These are phyloP conservation scores for Thalassiosira mediterranea DNA, from an alignment of 352 stramenopile genomes.

Conservation along the genomic window DNA sequence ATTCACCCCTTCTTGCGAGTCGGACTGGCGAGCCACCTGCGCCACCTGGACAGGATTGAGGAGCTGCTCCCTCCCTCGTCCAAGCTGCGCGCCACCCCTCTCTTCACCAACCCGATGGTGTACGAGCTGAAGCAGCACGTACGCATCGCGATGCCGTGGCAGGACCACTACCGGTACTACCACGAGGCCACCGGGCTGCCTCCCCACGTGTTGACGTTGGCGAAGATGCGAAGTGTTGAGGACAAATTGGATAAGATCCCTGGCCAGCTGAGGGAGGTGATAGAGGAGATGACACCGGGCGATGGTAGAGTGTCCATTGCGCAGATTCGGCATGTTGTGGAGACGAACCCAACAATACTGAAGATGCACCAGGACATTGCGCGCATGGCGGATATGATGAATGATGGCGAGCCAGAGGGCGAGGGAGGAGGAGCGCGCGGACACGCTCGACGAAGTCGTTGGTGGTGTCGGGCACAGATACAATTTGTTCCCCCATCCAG, in stretches of 20 bases:
- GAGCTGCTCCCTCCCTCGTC: not conserved
- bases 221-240: slow-evolving; percentile 7
- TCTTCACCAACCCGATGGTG: slow-evolving; percentile 13
- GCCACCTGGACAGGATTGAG: slow-evolving; percentile 4
- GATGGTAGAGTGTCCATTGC: not conserved
- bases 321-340: not conserved
- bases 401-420: no score
- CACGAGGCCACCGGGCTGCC: slow-evolving; percentile 7
- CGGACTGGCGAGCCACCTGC: slow-evolving; percentile 28
- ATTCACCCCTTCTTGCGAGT: slow-evolving; percentile 13
- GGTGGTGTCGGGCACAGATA: not conserved
- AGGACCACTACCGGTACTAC: slow-evolving; percentile 31
- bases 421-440: not conserved
- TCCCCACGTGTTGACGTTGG: slow-evolving; percentile 22
- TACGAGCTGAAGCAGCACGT: slow-evolving; percentile 24
- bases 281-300: not conserved
- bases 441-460: not conserved
- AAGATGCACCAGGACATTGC: not conserved
- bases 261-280: not conserved
- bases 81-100: not conserved
- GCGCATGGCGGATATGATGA: not conserved
- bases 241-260: slow-evolving; percentile 5
- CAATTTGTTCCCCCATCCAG: slow-evolving; percentile 7
- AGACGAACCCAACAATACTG: not conserved
- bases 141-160: slow-evolving; percentile 33